phyloP scores from a whole-genome alignment of 176 grass and related monocot genomes.

The Oryza officinalis region DNA sequence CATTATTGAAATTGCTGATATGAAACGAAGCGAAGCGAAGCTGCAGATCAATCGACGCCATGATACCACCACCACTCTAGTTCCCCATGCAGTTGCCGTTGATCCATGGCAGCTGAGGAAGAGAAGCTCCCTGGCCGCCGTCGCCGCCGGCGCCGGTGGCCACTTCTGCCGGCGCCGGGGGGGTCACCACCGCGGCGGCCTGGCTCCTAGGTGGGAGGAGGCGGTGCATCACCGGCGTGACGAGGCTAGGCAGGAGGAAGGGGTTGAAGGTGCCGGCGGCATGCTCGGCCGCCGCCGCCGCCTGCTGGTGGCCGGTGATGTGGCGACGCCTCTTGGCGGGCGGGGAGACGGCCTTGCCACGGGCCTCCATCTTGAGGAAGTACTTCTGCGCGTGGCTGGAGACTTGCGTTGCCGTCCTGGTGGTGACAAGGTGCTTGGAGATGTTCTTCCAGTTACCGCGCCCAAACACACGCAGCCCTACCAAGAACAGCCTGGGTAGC shows the following conservation, averaged over 20 bases:
- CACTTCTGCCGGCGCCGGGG: background rate
- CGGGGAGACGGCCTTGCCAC: too few relatives aligned
- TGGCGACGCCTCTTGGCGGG: background rate
- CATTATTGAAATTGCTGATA: background rate
- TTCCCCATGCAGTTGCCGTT: background rate
- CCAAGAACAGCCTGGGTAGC: background rate
- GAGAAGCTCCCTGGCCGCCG: background rate
- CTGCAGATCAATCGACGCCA: background rate
- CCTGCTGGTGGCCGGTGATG: background rate
- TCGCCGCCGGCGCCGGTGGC: background rate
- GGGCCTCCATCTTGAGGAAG: background rate
- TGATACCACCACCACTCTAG: background rate
- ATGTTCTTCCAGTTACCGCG: conserved; percentile 23
- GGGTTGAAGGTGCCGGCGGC: background rate
- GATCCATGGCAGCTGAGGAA: background rate
- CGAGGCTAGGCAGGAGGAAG: background rate
- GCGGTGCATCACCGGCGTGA: background rate
- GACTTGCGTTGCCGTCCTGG: background rate
- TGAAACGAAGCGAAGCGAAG: background rate
- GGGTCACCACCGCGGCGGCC: background rate
- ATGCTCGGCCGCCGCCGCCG: background rate
- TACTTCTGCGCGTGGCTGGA: conserved; percentile 37
- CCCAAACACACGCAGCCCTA: background rate
- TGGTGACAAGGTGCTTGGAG: conserved; percentile 5
- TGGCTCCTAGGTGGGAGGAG: background rate